Base-by-base conservation (phyloP, 2,329 filamentous ascomycete genomes). In the Magnaporthiopsis rhizophila region DNA sequence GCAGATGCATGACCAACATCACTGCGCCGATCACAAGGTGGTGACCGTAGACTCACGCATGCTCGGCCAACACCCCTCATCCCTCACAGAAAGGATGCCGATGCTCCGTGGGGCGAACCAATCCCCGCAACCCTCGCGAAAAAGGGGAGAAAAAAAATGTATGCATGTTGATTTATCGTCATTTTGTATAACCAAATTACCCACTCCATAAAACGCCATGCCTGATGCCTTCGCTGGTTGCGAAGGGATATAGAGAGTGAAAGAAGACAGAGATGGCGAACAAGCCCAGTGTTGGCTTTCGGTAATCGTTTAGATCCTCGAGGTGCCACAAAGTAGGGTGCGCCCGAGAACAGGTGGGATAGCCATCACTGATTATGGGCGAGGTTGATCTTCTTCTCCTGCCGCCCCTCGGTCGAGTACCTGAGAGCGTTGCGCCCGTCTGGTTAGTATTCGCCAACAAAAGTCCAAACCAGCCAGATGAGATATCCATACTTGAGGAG, bases 401-500 rank as follows among this genome's bases (percentile, higher is more conserved):
- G 85, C 72, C 84, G 83, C 65, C 84, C 84, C 67, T 86, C 84
- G 61, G 84, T 84, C 3, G 84, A 86, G 72, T 87, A 86, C 74
- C 84, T 86, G 53, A 21, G 5, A 28, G 24, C n/a, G 30, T 66
- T 21, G 57, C 3, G 59, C 11, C 38, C 18, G 21, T 24, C 45
- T 53, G 45, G 45, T 53, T 53, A 53, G 45, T 11, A 24, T 9
- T 53, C n/a, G 45, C 45, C 7, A 53, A 21, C 1, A 7, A 53
- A 24, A 24, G 8, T 50, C 9, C 45, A 13, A 53, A 18, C 45
- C 18, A 53, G 21, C 45, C 45, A 28, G 34, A 21, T 62, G 13
- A 57, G 56, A 64, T 32, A 12, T 9, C 71, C 85, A 71, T 88
- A 96, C 91, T 94, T 91, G 69, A 99, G 86, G 62, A 99, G 86